A percentile compares a stretch with the other conserved stretches of the same genome.
Evolutionary conservation across 176 grass and related monocot species (phyloP).

Genomic region (Phragmites australis): DNA sequence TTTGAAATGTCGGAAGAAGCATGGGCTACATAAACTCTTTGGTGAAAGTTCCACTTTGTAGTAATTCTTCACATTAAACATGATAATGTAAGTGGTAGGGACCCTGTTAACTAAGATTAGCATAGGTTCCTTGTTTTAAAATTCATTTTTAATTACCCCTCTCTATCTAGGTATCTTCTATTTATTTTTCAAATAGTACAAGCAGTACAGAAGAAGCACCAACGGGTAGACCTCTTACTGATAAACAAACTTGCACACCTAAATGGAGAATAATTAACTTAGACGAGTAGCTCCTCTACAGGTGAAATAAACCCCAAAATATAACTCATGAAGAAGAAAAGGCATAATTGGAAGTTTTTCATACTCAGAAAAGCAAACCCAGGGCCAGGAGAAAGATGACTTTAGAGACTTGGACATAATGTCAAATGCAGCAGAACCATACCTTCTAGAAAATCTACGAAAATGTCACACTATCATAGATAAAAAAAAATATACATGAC

Average conservation of each 20-base stretch:
- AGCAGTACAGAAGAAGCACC: background rate
- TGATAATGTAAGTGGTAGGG: background rate
- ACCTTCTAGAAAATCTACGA: background rate
- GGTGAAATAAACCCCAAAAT: too few species aligned
- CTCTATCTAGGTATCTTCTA: background rate
- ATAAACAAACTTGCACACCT: background rate
- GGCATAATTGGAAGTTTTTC: too few species aligned
- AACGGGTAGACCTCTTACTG: background rate
- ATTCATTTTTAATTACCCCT: background rate
- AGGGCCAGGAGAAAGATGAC: background rate
- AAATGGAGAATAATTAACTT: background rate
- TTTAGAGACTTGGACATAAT: background rate
- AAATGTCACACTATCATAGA: background rate
- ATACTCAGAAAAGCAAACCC: background rate
- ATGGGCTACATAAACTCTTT: constrained; percentile 18
- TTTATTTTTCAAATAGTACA: background rate
- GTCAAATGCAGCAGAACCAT: constrained; percentile 1
- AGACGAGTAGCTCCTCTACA: too few species aligned
- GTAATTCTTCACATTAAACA: background rate
- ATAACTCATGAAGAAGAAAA: too few species aligned
- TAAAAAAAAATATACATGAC: background rate
- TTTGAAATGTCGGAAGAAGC: constrained; percentile 7
- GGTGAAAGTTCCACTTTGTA: background rate
- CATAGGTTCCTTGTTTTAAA: background rate
- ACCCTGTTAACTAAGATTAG: background rate